Evolutionary conservation across 441 rosid genomes (phyloP).

Genomic region (Macaranga tanarius): DNA sequence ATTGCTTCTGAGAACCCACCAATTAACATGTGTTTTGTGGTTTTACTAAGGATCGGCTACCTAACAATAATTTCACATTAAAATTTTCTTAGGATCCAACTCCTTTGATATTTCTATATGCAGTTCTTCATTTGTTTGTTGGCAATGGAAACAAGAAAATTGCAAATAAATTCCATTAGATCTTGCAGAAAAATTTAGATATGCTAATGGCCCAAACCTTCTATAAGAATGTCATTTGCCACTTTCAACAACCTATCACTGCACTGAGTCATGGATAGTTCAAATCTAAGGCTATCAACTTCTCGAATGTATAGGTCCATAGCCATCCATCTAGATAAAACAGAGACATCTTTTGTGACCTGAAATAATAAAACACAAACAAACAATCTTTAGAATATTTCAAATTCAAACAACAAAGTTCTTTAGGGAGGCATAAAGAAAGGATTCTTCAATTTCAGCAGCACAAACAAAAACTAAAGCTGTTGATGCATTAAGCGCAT

Average conservation of each 20-base stretch:
- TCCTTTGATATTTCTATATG: conserved; percentile 1
- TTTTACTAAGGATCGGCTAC: neutral
- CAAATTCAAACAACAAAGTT: conserved; percentile 7
- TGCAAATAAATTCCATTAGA: conserved; percentile 5
- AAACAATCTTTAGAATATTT: neutral
- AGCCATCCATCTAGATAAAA: conserved; percentile 98
- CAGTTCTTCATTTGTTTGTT: conserved; percentile 3
- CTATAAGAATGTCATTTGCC: conserved; percentile 83
- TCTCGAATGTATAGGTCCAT: conserved; percentile 87
- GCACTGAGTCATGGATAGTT: conserved; percentile 83
- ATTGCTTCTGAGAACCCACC: neutral
- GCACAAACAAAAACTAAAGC: no score
- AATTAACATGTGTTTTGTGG: neutral
- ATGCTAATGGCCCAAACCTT: conserved; percentile 50
- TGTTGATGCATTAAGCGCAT: neutral
- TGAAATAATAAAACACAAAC: conserved; percentile 37
- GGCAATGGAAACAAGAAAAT: conserved; percentile 6
- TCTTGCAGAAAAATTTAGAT: conserved; percentile 18
- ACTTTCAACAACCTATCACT: conserved; percentile 56
- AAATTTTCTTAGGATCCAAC: neutral
- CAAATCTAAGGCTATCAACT: conserved; percentile 88
- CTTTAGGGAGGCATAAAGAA: conserved; percentile 2
- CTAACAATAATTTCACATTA: neutral
- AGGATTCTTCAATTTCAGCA: neutral
- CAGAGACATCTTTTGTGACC: conserved; percentile 92